Conservation (phyloP, 768 basidiomycete species). For the Boletus patriciae region DNA sequence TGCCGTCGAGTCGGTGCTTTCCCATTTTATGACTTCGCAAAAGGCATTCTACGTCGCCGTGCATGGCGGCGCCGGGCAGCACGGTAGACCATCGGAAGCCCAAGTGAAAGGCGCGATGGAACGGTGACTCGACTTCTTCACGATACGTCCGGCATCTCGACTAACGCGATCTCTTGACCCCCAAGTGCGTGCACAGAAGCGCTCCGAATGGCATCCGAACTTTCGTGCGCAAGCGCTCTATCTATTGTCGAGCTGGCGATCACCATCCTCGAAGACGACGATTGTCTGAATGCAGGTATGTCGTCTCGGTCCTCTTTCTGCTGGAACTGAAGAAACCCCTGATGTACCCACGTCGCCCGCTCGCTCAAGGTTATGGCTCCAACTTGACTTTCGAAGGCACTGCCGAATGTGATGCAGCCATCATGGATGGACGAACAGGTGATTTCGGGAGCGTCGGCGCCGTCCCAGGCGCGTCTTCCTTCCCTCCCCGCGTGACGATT, state of each 20-base stretch:
- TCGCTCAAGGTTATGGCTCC: conserved; percentile 61
- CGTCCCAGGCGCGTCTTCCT: conserved; percentile 50
- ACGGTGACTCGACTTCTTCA: conserved; percentile 41
- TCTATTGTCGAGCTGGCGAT: conserved; percentile 57
- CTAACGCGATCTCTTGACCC: neutral
- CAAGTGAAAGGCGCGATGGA: conserved; percentile 56
- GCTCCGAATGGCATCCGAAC: conserved; percentile 24
- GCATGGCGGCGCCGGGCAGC: conserved; percentile 79
- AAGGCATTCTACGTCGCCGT: conserved; percentile 53
- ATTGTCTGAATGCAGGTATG: conserved; percentile 67
- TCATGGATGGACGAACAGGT: conserved; percentile 53
- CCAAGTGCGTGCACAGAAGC: conserved; percentile 54
- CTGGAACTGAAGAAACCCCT: neutral
- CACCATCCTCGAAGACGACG: conserved; percentile 61
- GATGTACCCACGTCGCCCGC: neutral
- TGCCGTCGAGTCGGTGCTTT: neutral
- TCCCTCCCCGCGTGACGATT: neutral
- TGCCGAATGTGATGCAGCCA: conserved; percentile 81
- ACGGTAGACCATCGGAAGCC: conserved; percentile 47
- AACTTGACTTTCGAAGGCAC: conserved; percentile 72
- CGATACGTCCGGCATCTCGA: neutral
- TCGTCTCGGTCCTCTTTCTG: neutral
- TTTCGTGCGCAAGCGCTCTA: conserved; percentile 33
- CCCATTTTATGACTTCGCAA: conserved; percentile 4
- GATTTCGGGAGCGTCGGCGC: conserved; percentile 78